Conservation (phyloP, 1,284 basidiomycete species). For the Cutaneotrichosporon daszewskae region DNA sequence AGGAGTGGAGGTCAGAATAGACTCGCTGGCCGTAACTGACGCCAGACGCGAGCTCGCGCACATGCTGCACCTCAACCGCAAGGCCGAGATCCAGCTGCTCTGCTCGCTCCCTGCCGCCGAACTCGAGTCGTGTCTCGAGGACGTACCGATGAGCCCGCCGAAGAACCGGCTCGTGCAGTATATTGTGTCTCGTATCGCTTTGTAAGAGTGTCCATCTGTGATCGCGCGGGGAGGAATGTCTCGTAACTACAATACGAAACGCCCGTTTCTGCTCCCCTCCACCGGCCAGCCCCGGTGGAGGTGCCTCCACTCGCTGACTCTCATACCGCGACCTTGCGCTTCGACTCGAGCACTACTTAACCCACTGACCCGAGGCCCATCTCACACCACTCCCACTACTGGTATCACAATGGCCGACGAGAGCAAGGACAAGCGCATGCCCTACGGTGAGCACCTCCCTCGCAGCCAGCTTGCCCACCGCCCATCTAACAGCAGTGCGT, state of each 20-base stretch:
- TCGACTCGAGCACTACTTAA: too few relatives aligned
- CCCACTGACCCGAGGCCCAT: too few relatives aligned
- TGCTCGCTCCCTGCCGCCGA: constrained; percentile 6
- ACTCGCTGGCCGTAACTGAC: neutral
- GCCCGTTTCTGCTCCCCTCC: too few relatives aligned
- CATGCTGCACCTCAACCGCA: constrained; percentile 70
- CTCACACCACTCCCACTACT: neutral
- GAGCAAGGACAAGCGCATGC: constrained; percentile 8
- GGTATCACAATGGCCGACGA: neutral
- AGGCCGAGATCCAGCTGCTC: constrained; percentile 83
- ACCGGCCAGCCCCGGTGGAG: too few relatives aligned
- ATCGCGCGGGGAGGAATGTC: too few relatives aligned
- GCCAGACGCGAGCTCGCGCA: constrained; percentile 63
- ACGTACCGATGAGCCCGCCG: neutral
- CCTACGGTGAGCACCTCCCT: constrained; percentile 6
- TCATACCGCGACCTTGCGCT: too few relatives aligned
- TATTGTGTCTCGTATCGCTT: too few relatives aligned
- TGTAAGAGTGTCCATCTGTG: too few relatives aligned
- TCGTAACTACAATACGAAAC: too few relatives aligned
- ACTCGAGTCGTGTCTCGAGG: neutral
- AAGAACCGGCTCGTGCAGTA: constrained; percentile 17
- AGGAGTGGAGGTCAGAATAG: constrained; percentile 13
- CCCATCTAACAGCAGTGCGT: constrained; percentile 23
- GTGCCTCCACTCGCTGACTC: too few relatives aligned
- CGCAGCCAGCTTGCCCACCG: neutral